Percentiles rank a stretch among this genome's conserved stretches.
phyloP scores from a whole-genome alignment of 1,284 basidiomycete species.

The Stereum hirsutum region DNA sequence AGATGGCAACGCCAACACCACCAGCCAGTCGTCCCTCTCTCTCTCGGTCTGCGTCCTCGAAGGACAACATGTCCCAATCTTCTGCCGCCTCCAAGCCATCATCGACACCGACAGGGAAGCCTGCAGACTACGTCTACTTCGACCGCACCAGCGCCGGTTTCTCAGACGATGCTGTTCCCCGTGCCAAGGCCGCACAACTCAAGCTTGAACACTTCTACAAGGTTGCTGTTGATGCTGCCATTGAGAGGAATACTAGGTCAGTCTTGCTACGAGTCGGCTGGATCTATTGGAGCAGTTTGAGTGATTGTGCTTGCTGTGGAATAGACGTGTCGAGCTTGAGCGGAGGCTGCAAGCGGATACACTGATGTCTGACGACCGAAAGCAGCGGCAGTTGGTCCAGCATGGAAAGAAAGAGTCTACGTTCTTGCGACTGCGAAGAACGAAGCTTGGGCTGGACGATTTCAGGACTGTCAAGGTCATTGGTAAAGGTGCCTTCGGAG shows the following conservation, averaged over 20 bases:
- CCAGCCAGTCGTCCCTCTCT: slow-evolving; percentile 13
- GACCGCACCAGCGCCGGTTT: slow-evolving; percentile 81
- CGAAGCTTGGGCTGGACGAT: slow-evolving; percentile 88
- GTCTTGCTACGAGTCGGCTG: slow-evolving; percentile 6
- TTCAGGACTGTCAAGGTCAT: slow-evolving; percentile 98
- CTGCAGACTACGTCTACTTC: slow-evolving; percentile 92
- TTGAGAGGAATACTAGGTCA: slow-evolving; percentile 64
- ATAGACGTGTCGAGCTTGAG: slow-evolving; percentile 88
- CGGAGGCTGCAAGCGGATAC: slow-evolving; percentile 74
- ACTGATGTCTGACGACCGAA: slow-evolving; percentile 72
- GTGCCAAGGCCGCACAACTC: slow-evolving; percentile 92
- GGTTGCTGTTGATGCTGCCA: slow-evolving; percentile 82
- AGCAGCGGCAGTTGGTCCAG: slow-evolving; percentile 85
- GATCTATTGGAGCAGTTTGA: slow-evolving; percentile 5
- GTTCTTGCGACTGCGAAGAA: slow-evolving; percentile 85
- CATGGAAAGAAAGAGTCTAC: slow-evolving; percentile 89
- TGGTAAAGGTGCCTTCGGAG: slow-evolving; percentile 97
- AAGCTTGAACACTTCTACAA: slow-evolving; percentile 99
- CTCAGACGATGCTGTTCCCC: slow-evolving; percentile 83
- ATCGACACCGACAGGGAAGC: slow-evolving; percentile 20
- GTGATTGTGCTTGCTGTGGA: slow-evolving; percentile 8
- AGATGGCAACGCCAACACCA: slow-evolving; percentile 14
- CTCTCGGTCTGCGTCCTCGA: slow-evolving; percentile 22
- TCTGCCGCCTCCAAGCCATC: slow-evolving; percentile 4
- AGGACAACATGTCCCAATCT: slow-evolving; percentile 15